Percentiles rank a stretch among this genome's conserved stretches.
Conservation (phyloP, 306 rosid genomes). For the Inga leiocalycina region DNA sequence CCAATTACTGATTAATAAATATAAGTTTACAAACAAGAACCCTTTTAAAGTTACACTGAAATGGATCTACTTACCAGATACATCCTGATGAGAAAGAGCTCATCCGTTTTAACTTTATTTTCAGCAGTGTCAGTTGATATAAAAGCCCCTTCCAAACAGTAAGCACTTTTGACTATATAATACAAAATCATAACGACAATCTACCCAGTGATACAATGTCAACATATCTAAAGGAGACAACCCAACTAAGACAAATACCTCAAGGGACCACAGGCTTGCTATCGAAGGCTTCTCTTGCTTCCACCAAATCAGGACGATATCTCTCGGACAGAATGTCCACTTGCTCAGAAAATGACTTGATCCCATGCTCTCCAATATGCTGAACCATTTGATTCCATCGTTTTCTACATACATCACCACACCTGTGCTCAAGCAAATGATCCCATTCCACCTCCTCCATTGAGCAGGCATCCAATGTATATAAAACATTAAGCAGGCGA, state of each 20-base stretch:
- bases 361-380: constrained; percentile 57
- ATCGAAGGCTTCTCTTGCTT: constrained; percentile 63
- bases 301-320: constrained; percentile 53
- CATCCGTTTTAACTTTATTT: background rate
- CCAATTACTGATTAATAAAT: background rate
- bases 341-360: constrained; percentile 71
- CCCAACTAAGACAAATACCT: background rate
- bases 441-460: constrained; percentile 90
- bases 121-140: background rate
- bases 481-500: constrained; percentile 60
- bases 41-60: background rate
- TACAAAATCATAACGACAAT: constrained; percentile 1
- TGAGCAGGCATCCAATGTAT: constrained; percentile 62
- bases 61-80: background rate
- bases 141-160: background rate
- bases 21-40: too few relatives aligned
- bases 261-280: constrained; percentile 49
- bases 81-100: background rate
- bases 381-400: constrained; percentile 81
- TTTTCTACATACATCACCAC: constrained; percentile 71
- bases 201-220: background rate
- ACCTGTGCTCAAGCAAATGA: constrained; percentile 63
- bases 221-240: background rate
- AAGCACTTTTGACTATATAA: background rate
- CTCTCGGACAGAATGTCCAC: constrained; percentile 70